Evolutionary conservation across 164 flowering plant species (phyloP).

Genomic region (Stephania yunnanensis): DNA sequence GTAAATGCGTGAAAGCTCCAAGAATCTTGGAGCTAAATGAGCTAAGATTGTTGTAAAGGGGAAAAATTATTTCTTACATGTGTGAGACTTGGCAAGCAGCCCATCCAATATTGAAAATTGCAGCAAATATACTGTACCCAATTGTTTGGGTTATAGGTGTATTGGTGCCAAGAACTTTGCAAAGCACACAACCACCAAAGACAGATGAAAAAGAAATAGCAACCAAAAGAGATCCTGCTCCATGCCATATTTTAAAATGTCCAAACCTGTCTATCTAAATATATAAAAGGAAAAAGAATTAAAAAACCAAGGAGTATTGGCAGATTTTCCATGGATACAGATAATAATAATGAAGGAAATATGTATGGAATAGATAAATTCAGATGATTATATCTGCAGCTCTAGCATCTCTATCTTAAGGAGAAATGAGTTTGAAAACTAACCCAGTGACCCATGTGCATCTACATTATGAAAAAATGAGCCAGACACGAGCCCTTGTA

Average conservation of each 20-base stretch:
- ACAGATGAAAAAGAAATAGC: constrained; percentile 93
- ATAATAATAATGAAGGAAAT: not conserved
- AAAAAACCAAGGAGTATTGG: not conserved
- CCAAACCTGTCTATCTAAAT: constrained; percentile 93
- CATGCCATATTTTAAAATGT: constrained; percentile 93
- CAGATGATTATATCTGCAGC: not conserved
- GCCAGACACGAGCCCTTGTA: not conserved
- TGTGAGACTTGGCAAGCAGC: constrained; percentile 97
- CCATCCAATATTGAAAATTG: constrained; percentile 93
- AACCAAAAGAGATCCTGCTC: constrained; percentile 77
- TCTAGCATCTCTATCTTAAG: not conserved
- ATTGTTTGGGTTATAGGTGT: constrained; percentile 57
- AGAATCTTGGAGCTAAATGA: not conserved
- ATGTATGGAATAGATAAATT: not conserved
- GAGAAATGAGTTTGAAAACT: too few relatives aligned
- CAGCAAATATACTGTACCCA: constrained; percentile 77
- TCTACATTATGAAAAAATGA: not conserved
- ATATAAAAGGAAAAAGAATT: constrained; percentile 10
- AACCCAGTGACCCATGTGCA: too few relatives aligned
- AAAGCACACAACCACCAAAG: constrained; percentile 85
- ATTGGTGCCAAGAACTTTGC: constrained; percentile 49
- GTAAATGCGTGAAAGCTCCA: not conserved
- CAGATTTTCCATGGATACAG: not conserved
- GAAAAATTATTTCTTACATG: constrained; percentile 48
- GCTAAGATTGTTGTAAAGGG: not conserved